Evolutionary conservation across 1,284 basidiomycete species (phyloP).

Genomic region (Cystobasidium slooffiae): DNA sequence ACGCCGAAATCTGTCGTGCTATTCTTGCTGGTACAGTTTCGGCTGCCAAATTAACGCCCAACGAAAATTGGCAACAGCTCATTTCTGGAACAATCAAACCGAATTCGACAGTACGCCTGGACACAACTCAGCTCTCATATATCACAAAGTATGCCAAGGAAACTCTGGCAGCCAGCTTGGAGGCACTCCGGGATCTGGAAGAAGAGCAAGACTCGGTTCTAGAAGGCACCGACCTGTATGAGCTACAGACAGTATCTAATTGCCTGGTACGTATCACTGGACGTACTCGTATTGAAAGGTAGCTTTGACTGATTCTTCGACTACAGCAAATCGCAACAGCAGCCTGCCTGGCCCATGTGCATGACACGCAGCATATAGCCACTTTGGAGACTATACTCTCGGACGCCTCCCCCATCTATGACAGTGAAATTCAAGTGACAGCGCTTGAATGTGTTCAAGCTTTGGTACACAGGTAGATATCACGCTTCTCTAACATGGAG

Average conservation of each 20-base stretch:
- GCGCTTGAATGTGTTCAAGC: conserved; percentile 79
- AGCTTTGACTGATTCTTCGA: background rate
- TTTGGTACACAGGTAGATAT: conserved; percentile 74
- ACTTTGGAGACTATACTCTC: conserved; percentile 77
- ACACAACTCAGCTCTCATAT: conserved; percentile 49
- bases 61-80: conserved; percentile 24
- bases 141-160: conserved; percentile 45
- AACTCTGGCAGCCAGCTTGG: conserved; percentile 1
- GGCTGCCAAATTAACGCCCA: conserved; percentile 3
- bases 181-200: conserved; percentile 17
- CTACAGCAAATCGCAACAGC: conserved; percentile 77
- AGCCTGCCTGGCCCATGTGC: conserved; percentile 76
- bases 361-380: conserved; percentile 72
- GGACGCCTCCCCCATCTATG: conserved; percentile 76
- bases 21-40: conserved; percentile 16
- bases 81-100: conserved; percentile 5
- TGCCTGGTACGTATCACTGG: conserved; percentile 65
- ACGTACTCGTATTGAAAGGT: background rate
- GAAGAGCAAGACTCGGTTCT: conserved; percentile 40
- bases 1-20: conserved; percentile 77
- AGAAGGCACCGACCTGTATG: conserved; percentile 69
- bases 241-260: conserved; percentile 84
- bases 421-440: conserved; percentile 80
- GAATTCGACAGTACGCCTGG: background rate
- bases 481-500: conserved; percentile 3